phyloP scores from a whole-genome alignment of 257 asterid species.

The Gentiana macrophylla region DNA sequence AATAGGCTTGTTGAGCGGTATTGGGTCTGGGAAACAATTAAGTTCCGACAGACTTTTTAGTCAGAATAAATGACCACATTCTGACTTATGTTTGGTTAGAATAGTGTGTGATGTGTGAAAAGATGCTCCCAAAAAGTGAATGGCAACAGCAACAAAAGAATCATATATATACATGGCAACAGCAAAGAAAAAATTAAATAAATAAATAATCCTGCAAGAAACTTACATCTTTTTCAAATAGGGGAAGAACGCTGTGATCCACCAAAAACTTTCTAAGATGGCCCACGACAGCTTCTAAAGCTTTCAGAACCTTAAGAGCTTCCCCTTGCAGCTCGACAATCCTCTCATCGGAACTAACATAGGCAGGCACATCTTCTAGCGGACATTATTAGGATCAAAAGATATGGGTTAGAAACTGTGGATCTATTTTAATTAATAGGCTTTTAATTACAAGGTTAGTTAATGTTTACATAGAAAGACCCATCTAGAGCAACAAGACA shows the following conservation, averaged over 20 bases:
- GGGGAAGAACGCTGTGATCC: constrained; percentile 71
- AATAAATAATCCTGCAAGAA: constrained; percentile 3
- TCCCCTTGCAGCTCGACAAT: constrained; percentile 82
- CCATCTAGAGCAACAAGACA: no score
- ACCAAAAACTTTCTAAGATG: constrained; percentile 81
- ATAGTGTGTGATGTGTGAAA: no score
- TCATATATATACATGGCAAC: not conserved
- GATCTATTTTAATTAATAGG: not conserved
- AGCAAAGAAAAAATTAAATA: constrained; percentile 2
- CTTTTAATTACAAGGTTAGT: not conserved
- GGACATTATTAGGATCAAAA: constrained; percentile 3
- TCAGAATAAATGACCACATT: no score
- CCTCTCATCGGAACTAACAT: constrained; percentile 74
- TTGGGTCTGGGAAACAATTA: no score
- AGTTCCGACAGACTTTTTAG: no score
- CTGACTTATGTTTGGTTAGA: no score
- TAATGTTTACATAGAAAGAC: not conserved
- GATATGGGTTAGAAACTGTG: not conserved
- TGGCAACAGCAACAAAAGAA: no score
- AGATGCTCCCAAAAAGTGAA: no score
- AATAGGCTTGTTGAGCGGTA: no score
- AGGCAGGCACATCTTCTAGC: constrained; percentile 58
- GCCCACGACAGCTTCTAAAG: constrained; percentile 64
- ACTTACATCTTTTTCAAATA: constrained; percentile 75
- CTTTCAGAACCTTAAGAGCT: constrained; percentile 59